A percentile compares a stretch with the other conserved stretches of the same genome.
These are phyloP conservation scores for Hyphodiscus sp. DNA, from an alignment of 2,329 filamentous ascomycete genomes.

Conservation along the genomic window DNA sequence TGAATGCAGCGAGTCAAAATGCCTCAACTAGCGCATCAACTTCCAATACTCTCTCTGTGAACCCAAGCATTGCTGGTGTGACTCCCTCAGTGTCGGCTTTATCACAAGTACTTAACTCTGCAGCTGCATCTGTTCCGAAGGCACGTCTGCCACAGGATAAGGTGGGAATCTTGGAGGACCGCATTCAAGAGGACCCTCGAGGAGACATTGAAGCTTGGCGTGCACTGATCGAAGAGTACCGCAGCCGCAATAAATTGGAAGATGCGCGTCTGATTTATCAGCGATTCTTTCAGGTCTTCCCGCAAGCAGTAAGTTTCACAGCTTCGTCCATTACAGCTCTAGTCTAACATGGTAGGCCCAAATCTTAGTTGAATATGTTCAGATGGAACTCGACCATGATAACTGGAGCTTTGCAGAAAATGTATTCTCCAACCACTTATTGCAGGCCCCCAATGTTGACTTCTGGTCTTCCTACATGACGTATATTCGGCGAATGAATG, in stretches of 20 bases:
- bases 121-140: slow-evolving; percentile 25
- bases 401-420: slow-evolving; percentile 74
- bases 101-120: slow-evolving; percentile 23
- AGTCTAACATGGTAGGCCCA: slow-evolving; percentile 61
- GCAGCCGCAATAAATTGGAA: slow-evolving; percentile 73
- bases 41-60: slow-evolving; percentile 23
- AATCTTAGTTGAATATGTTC: slow-evolving; percentile 81
- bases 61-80: slow-evolving; percentile 18
- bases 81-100: slow-evolving; percentile 17
- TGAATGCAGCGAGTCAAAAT: slow-evolving; percentile 26
- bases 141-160: slow-evolving; percentile 31
- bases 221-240: slow-evolving; percentile 77
- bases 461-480: slow-evolving; percentile 93
- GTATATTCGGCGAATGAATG: slow-evolving; percentile 88
- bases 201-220: slow-evolving; percentile 93
- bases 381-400: slow-evolving; percentile 83
- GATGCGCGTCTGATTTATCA: slow-evolving; percentile 76
- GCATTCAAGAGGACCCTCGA: slow-evolving; percentile 85
- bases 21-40: slow-evolving; percentile 20
- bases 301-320: slow-evolving; percentile 69
- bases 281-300: slow-evolving; percentile 82
- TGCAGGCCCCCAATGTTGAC: slow-evolving; percentile 73
- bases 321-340: slow-evolving; percentile 4
- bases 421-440: slow-evolving; percentile 75
- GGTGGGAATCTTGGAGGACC: slow-evolving; percentile 62